Evolutionary conservation across 352 stramenopile genomes (phyloP).

Genomic region (Pythium insidiosum): DNA sequence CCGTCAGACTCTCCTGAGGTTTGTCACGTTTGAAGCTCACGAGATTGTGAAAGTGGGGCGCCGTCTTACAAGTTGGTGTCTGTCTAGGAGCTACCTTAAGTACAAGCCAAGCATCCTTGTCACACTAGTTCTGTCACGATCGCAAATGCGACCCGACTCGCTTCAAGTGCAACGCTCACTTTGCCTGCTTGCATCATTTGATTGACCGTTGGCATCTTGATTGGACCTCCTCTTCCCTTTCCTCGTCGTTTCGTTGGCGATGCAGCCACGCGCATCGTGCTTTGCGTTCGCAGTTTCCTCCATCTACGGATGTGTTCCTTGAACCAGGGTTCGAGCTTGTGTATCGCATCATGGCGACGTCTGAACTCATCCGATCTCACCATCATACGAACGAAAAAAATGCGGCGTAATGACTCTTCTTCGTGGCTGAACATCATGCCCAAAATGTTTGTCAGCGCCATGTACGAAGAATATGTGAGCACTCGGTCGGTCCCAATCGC

Average conservation of each 20-base stretch:
- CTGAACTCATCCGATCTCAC: constrained; percentile 29
- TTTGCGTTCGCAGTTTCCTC: background rate
- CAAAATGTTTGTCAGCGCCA: constrained; percentile 21
- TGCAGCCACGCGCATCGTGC: too few relatives aligned
- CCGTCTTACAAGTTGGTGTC: too few relatives aligned
- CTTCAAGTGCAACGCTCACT: constrained; percentile 16
- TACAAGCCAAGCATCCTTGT: too few relatives aligned
- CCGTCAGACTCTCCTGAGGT: too few relatives aligned
- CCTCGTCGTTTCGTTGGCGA: background rate
- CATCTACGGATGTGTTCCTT: constrained; percentile 15
- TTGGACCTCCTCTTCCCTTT: background rate
- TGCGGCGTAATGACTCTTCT: constrained; percentile 35
- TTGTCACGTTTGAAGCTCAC: too few relatives aligned
- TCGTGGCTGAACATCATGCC: constrained; percentile 38
- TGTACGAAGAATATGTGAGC: constrained; percentile 21
- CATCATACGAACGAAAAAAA: constrained; percentile 35
- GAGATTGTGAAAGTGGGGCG: too few relatives aligned
- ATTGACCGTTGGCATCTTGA: constrained; percentile 21
- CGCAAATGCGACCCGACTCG: constrained; percentile 12
- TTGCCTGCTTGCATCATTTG: constrained; percentile 21
- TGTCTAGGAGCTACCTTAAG: too few relatives aligned
- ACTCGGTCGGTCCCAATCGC: constrained; percentile 11
- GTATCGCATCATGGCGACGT: constrained; percentile 19
- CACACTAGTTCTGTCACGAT: constrained; percentile 14
- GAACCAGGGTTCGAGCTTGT: constrained; percentile 16